Percentiles rank a stretch among this genome's conserved stretches.
Conservation (phyloP, 441 rosid species). For the Gossypium lobatum region DNA sequence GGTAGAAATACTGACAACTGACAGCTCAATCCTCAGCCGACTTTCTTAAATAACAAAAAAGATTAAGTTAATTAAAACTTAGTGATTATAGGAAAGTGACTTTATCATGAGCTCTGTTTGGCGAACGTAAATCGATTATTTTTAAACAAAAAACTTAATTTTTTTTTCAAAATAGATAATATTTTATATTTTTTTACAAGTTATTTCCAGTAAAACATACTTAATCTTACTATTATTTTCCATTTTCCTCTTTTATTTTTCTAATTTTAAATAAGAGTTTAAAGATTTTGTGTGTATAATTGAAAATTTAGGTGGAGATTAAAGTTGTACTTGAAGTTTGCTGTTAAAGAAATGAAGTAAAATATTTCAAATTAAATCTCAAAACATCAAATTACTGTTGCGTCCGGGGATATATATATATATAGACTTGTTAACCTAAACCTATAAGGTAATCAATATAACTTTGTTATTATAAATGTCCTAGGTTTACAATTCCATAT, state of each 20-base stretch:
- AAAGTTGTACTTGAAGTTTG: not conserved
- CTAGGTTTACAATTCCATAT: not conserved
- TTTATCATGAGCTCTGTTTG: not conserved
- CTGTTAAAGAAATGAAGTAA: not conserved
- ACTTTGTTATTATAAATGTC: not conserved
- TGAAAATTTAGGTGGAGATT: not conserved
- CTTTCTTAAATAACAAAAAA: slow-evolving; percentile 22
- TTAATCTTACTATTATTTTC: too few relatives aligned
- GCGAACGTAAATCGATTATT: not conserved
- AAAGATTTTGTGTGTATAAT: not conserved
- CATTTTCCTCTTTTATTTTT: too few relatives aligned
- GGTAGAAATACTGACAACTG: slow-evolving; percentile 24
- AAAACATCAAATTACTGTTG: not conserved
- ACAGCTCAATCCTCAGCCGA: slow-evolving; percentile 30
- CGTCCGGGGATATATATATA: slow-evolving; percentile 8
- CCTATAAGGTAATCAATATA: not conserved
- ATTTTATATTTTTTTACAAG: not conserved
- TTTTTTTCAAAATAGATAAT: not conserved
- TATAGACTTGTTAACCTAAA: slow-evolving; percentile 19
- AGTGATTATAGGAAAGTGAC: slow-evolving; percentile 7
- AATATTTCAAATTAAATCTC: slow-evolving; percentile 1
- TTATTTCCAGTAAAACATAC: too few relatives aligned
- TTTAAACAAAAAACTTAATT: not conserved
- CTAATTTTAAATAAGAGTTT: not conserved
- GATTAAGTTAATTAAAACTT: not conserved